Evolutionary conservation across 768 basidiomycete species (phyloP).

Genomic region (Mrakia gelida): DNA sequence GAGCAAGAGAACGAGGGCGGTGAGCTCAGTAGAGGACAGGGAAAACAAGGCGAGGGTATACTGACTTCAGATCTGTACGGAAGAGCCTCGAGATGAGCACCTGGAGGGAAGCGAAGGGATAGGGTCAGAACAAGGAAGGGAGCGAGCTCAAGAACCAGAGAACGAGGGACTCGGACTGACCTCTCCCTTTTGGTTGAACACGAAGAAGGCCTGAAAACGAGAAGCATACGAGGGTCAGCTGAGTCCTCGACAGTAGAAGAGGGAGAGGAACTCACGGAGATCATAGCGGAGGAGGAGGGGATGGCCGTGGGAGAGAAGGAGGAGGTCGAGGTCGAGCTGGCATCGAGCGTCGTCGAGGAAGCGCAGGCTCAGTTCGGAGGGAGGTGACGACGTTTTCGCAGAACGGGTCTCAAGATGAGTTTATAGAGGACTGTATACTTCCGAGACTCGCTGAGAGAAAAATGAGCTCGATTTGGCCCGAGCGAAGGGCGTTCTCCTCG

Average conservation of each 20-base stretch:
- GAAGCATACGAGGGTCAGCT: background rate
- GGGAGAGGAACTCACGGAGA: background rate
- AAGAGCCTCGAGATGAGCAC: constrained; percentile 95
- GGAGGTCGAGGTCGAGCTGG: no score
- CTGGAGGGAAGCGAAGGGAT: constrained; percentile 46
- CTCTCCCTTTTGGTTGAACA: constrained; percentile 99
- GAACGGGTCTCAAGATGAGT: no score
- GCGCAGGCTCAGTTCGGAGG: no score
- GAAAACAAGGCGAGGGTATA: constrained; percentile 25
- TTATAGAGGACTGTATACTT: no score
- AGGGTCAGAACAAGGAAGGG: background rate
- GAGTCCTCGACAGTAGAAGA: background rate
- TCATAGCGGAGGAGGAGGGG: background rate
- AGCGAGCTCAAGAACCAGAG: constrained; percentile 13
- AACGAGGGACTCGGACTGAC: constrained; percentile 50
- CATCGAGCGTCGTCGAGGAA: no score
- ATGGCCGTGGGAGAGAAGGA: background rate
- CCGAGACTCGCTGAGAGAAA: no score
- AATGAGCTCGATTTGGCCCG: no score
- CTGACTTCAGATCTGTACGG: constrained; percentile 93
- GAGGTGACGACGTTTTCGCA: no score
- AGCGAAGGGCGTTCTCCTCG: no score
- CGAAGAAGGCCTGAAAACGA: constrained; percentile 81
- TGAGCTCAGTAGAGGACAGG: no score
- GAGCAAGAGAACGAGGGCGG: background rate